Percentiles rank a stretch among this genome's conserved stretches.
Evolutionary conservation across 1,284 basidiomycete species (phyloP).

Genomic region (Pyrrhoderma noxium): DNA sequence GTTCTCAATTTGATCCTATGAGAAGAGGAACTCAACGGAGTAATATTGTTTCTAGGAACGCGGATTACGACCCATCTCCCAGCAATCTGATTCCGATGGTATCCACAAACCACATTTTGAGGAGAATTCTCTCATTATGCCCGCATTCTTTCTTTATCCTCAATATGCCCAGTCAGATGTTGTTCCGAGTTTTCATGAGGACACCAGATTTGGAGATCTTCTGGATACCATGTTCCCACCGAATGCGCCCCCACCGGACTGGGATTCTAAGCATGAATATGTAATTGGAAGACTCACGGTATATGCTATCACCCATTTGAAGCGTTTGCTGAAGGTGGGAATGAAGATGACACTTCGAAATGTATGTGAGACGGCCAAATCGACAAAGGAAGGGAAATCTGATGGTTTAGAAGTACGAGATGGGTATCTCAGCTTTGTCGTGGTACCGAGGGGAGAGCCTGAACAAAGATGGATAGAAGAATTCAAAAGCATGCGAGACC

Average conservation of each 20-base stretch:
- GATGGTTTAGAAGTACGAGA: slow-evolving; percentile 87
- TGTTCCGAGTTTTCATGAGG: slow-evolving; percentile 81
- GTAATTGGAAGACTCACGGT: slow-evolving; percentile 59
- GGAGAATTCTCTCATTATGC: slow-evolving; percentile 61
- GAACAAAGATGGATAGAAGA: slow-evolving; percentile 88
- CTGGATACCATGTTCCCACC: slow-evolving; percentile 79
- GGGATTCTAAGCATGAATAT: slow-evolving; percentile 79
- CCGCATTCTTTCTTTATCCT: slow-evolving; percentile 91
- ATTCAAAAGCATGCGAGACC: slow-evolving; percentile 50
- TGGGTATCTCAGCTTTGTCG: slow-evolving; percentile 79
- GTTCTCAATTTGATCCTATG: slow-evolving; percentile 15
- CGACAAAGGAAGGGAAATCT: slow-evolving; percentile 47
- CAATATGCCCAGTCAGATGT: slow-evolving; percentile 84
- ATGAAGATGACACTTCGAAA: slow-evolving; percentile 81
- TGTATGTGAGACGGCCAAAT: slow-evolving; percentile 56
- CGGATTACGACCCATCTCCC: slow-evolving; percentile 46
- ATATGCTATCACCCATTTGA: slow-evolving; percentile 76
- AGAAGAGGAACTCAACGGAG: neutral
- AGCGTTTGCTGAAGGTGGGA: slow-evolving; percentile 82
- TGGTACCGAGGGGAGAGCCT: slow-evolving; percentile 76
- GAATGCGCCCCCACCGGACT: slow-evolving; percentile 52
- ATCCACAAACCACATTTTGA: slow-evolving; percentile 56
- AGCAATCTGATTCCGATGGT: slow-evolving; percentile 46
- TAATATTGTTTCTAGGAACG: slow-evolving; percentile 42
- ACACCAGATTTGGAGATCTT: slow-evolving; percentile 76